Base-by-base conservation (phyloP, 306 rosid species). In the Quercus gilva region DNA sequence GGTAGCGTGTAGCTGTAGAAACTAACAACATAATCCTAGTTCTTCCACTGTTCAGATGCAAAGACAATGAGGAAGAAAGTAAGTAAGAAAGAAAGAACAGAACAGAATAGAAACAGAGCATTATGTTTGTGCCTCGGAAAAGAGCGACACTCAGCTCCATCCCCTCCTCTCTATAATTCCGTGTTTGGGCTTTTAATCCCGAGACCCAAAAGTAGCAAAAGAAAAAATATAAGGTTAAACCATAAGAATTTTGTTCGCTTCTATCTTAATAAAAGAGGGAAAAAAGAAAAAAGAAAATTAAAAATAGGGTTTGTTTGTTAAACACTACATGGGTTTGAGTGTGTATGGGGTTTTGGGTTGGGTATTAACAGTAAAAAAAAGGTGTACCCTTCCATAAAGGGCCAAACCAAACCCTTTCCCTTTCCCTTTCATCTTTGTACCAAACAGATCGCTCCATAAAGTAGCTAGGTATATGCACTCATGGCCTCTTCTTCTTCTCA, bases 401-500 rank as follows among this genome's bases (percentile, higher is more conserved):
- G 75, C 45, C 63, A 72, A 81, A 78, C 80, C 77, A 2, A 80
- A 80, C 85, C 85, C 59, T 45, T 74, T 20, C 45, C 85, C 59
- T 45, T 74, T 20, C 45, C 53, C 61, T 52, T 79, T 75, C 73
- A 63, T 77, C 76, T 61, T 69, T 77, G 45, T 29, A 65, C 82
- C 83, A 57, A 83, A 71, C 68, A 5, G 31, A 29, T 81, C 76
- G 76, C 90, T 83, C 78, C 37, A 75, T 75, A 68, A 75, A 67
- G 75, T 33, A 79, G 73, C 71, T 78, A 83, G 67, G 43, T 60
- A 45, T 71, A 69, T 49, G 9, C 75, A 70, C 61, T 74, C 82
- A 86, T 86, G 90, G 87, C 90, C 70, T 60, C 89, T 25, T 84
- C 86, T 64, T 85, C 90, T 75, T 58, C 82, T 65, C 65, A 82